phyloP scores from a whole-genome alignment of 495 filamentous ascomycete genomes.

The Neurospora sp. region DNA sequence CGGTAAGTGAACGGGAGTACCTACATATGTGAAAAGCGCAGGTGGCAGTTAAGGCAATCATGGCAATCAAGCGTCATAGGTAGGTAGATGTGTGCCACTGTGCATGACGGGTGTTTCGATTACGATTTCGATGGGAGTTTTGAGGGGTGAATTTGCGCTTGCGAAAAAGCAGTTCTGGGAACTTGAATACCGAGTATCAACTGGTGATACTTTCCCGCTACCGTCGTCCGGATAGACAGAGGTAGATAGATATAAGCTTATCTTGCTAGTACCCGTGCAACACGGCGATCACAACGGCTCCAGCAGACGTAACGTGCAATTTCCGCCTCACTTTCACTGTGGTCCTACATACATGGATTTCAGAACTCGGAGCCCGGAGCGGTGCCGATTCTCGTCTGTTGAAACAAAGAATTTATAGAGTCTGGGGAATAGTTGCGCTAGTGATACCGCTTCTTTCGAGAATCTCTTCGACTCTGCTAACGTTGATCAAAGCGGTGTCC shows the following conservation, averaged over 20 bases:
- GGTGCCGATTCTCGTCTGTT: background rate
- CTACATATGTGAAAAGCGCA: background rate
- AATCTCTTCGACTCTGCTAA: background rate
- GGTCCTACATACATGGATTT: background rate
- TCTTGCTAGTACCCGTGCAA: no score
- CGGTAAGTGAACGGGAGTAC: background rate
- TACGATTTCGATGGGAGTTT: background rate
- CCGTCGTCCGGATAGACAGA: no score
- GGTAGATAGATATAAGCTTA: no score
- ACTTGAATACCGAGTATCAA: no score
- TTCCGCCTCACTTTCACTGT: background rate
- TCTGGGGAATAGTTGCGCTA: background rate
- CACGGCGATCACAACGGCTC: no score
- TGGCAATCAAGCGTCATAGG: background rate
- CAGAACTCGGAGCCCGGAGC: background rate
- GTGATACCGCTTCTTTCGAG: background rate
- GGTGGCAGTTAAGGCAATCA: background rate
- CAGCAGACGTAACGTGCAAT: background rate
- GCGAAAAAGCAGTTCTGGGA: background rate
- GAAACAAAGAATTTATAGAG: background rate
- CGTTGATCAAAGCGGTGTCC: background rate
- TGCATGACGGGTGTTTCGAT: background rate
- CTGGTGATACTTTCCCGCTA: no score
- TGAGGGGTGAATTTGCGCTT: background rate
- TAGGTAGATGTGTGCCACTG: background rate